A percentile compares a stretch with the other conserved stretches of the same genome.
Evolutionary conservation across 1,284 basidiomycete species (phyloP).

Genomic region (Coniferiporia sulphurascens): DNA sequence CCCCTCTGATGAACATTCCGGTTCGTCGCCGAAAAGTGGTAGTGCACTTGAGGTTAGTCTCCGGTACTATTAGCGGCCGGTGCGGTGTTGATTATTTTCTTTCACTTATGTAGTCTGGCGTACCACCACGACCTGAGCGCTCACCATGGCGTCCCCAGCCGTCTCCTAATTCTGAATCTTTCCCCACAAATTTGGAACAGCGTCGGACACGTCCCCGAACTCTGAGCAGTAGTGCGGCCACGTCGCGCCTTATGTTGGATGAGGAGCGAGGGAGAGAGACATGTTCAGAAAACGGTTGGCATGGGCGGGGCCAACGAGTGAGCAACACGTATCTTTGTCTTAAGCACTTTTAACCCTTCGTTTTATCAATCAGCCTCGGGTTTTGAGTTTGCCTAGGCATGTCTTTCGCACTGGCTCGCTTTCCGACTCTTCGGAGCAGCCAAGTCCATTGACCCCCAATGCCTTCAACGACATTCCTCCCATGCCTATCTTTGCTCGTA

Average conservation of each 20-base stretch:
- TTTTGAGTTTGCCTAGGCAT: conserved; percentile 34
- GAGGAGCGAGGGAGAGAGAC: conserved; percentile 14
- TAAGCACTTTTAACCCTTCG: not conserved
- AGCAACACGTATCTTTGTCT: not conserved
- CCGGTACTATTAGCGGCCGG: not conserved
- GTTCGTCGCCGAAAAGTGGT: conserved; percentile 11
- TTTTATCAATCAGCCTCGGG: conserved; percentile 22
- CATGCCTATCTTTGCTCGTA: conserved; percentile 21
- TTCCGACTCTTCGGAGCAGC: conserved; percentile 32
- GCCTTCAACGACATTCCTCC: conserved; percentile 25
- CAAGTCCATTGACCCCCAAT: conserved; percentile 32
- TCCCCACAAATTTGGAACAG: not conserved
- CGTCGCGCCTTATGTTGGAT: conserved; percentile 7
- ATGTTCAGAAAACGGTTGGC: conserved; percentile 15
- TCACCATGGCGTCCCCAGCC: conserved; percentile 11
- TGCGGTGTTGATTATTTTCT: conserved; percentile 3
- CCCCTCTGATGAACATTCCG: not conserved
- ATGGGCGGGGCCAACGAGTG: conserved; percentile 10
- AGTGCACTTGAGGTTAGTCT: conserved; percentile 5
- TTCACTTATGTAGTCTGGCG: conserved; percentile 6
- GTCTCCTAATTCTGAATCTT: not conserved
- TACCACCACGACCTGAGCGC: conserved; percentile 12
- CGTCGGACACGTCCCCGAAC: conserved; percentile 10
- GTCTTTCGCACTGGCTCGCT: conserved; percentile 27
- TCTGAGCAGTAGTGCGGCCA: conserved; percentile 5